Percentiles rank a stretch among this genome's conserved stretches.
phyloP scores from a whole-genome alignment of 768 basidiomycete genomes.

The Agaricus blazei region DNA sequence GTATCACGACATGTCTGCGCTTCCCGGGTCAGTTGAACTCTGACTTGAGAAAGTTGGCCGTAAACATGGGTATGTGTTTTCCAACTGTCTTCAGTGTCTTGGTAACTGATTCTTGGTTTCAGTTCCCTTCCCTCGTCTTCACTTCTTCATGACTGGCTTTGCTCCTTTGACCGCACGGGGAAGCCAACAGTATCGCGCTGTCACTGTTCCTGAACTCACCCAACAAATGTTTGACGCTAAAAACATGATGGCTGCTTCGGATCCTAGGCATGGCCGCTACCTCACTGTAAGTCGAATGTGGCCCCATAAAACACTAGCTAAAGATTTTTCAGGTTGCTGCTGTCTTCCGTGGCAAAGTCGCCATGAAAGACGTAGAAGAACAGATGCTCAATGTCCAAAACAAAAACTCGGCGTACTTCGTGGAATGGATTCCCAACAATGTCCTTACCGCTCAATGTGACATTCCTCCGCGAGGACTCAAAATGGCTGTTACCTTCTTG shows the following conservation, averaged over 20 bases:
- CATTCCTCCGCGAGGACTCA: constrained; percentile 90
- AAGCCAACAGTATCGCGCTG: constrained; percentile 92
- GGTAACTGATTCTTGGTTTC: constrained; percentile 1
- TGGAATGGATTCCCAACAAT: constrained; percentile 99
- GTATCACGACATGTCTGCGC: constrained; percentile 96
- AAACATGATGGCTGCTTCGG: constrained; percentile 99
- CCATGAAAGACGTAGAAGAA: constrained; percentile 99
- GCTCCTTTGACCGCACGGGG: constrained; percentile 93
- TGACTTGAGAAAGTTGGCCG: constrained; percentile 95
- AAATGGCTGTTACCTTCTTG: constrained; percentile 97
- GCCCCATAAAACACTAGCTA: not conserved
- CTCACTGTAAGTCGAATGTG: constrained; percentile 61
- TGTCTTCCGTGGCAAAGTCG: constrained; percentile 98
- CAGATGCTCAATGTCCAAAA: constrained; percentile 97
- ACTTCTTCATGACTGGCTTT: constrained; percentile 98
- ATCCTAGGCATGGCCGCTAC: constrained; percentile 96
- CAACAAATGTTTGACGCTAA: constrained; percentile 99
- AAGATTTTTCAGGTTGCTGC: constrained; percentile 62
- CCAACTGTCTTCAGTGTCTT: not conserved
- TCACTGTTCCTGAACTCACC: constrained; percentile 95
- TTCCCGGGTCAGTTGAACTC: constrained; percentile 99
- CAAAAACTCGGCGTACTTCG: constrained; percentile 98
- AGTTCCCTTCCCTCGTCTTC: constrained; percentile 99
- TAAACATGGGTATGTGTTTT: constrained; percentile 88
- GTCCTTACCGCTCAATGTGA: constrained; percentile 97